Base-by-base conservation (phyloP, 2,329 filamentous ascomycete species). In the Colletotrichum somersetense region DNA sequence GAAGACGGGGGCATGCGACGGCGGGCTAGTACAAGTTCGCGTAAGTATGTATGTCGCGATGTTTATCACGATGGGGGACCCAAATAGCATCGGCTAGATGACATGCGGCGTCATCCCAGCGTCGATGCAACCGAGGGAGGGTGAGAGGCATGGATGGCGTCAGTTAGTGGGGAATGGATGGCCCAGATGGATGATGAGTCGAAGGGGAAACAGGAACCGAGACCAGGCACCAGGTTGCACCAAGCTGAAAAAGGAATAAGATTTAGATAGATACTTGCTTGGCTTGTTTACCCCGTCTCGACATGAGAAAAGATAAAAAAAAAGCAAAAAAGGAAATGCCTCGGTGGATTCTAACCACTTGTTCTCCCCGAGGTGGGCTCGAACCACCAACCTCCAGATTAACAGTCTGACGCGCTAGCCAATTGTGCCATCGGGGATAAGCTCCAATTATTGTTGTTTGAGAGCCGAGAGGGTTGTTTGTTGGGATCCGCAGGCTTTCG, bases 351-450 rank as follows among this genome's bases (percentile, higher is more conserved):
- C 26, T 12, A 72, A 70, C 66, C 66, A 65, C 58, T 68, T 10
- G 1, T 8, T 42, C 69, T 72, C 69, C 69, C 69, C 69, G 69
- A 72, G 70, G 66, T 72, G 70, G 66, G 70, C 70, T 72, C 70
- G 70, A 72, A 72, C 70, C 70, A 72, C 70, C 70, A 72, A 72
- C 70, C 70, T 72, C 70, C 70, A 72, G 70, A 72, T 72, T 72
- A 72, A 72, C 70, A 72, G 70, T 72, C 70, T 72, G 70, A 72
- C 70, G 70, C 70, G 70, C 70, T 72, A 72, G 70, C 70, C 70
- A 72, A 72, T 72, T 72, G 70, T 72, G 70, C 70, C 66, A 72
- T 72, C 70, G 70, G 70, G 70, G 70, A 72, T 70, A 35, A 65
- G 66, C 70, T 69, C 70, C 30, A 30, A 30, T 3, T 5, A 30